phyloP scores from a whole-genome alignment of 768 basidiomycete genomes.

The Suillus alpinus region DNA sequence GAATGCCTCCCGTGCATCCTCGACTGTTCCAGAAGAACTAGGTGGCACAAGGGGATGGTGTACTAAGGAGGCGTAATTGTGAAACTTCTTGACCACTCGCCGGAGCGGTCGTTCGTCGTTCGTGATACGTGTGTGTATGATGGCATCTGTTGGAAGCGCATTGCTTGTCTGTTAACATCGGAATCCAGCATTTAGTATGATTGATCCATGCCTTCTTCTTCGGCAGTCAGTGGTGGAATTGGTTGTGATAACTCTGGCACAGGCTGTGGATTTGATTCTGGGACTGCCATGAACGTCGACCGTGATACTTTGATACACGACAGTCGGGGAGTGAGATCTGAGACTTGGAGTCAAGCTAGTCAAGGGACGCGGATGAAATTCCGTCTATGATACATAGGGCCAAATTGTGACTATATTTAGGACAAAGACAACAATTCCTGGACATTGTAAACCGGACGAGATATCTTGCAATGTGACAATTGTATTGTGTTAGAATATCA shows the following conservation, averaged over 20 bases:
- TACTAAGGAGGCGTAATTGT: constrained; percentile 62
- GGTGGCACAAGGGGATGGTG: constrained; percentile 42
- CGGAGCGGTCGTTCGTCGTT: constrained; percentile 80
- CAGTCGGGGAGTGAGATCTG: not conserved
- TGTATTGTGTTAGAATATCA: not conserved
- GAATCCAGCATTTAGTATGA: not conserved
- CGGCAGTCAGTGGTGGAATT: constrained; percentile 49
- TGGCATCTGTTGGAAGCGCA: constrained; percentile 51
- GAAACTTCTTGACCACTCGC: constrained; percentile 79
- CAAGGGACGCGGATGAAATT: not conserved
- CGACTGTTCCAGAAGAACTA: constrained; percentile 34
- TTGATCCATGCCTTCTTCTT: constrained; percentile 56
- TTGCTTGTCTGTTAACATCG: constrained; percentile 12
- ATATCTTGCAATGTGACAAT: not conserved
- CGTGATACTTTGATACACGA: not conserved
- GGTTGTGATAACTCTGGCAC: constrained; percentile 10
- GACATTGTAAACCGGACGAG: not conserved
- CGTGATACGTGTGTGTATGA: constrained; percentile 77
- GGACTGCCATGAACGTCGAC: not conserved
- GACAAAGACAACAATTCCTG: not conserved
- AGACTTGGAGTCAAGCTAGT: not conserved
- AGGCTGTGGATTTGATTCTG: not conserved
- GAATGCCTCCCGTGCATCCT: constrained; percentile 79
- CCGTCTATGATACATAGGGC: not conserved
- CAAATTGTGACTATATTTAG: not conserved